Conservation (phyloP, 2,329 filamentous ascomycete genomes). For the Scedosporium minutisporum region DNA sequence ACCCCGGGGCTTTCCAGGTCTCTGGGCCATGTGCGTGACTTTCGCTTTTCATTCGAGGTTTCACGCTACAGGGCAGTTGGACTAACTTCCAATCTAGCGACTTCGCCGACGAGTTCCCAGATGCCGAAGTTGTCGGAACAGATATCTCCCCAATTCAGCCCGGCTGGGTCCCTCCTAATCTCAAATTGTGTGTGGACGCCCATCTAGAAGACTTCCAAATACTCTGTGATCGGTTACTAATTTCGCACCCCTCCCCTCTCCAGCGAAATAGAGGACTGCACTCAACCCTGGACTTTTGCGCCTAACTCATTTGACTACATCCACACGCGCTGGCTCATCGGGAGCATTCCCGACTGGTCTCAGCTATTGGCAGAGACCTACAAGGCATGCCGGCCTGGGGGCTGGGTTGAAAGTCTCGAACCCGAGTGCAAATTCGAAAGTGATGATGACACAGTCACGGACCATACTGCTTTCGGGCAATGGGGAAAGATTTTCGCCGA, state of each 20-base stretch:
- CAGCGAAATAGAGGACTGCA: conserved; percentile 23
- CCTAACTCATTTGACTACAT: conserved; percentile 45
- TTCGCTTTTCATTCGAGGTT: not conserved
- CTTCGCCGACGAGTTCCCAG: conserved; percentile 31
- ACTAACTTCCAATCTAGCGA: conserved; percentile 32
- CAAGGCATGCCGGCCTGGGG: conserved; percentile 9
- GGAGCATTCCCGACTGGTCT: conserved; percentile 46
- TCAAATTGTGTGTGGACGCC: conserved; percentile 16
- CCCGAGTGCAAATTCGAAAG: not conserved
- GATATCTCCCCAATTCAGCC: conserved; percentile 50
- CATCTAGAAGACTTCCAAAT: conserved; percentile 7
- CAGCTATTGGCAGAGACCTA: conserved; percentile 23
- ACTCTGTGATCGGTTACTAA: conserved; percentile 9
- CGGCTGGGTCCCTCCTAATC: conserved; percentile 33
- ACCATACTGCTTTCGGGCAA: not conserved
- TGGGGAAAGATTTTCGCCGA: conserved; percentile 10
- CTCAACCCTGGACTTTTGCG: conserved; percentile 32
- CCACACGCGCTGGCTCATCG: conserved; percentile 47
- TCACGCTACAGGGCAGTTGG: too few relatives aligned
- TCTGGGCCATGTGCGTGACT: conserved; percentile 41
- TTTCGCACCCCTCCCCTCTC: conserved; percentile 1
- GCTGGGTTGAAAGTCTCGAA: conserved; percentile 10
- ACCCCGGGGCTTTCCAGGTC: conserved; percentile 29
- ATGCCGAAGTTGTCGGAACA: conserved; percentile 35
- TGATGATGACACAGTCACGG: not conserved